Conservation (phyloP, 306 rosid genomes). For the Notholithocarpus densiflorus region DNA sequence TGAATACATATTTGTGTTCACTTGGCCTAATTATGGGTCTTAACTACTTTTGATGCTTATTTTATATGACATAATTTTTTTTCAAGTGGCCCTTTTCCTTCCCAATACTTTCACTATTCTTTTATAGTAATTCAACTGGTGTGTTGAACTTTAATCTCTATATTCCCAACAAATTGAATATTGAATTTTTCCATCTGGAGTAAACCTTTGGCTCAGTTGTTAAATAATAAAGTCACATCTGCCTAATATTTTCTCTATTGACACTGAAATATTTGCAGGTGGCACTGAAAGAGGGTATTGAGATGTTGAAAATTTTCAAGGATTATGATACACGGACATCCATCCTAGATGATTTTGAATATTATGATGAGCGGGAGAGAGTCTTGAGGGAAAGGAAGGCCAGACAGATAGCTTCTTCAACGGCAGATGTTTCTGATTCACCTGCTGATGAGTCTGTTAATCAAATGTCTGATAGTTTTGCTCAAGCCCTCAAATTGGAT, state of each 20-base stretch:
- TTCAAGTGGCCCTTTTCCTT: not conserved
- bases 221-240: not conserved
- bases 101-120: not conserved
- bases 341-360: slow-evolving; percentile 50
- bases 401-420: slow-evolving; percentile 36
- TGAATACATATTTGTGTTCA: not conserved
- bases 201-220: not conserved
- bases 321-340: slow-evolving; percentile 45
- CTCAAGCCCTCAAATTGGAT: slow-evolving; percentile 25
- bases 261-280: slow-evolving; percentile 37
- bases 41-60: not conserved
- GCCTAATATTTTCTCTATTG: slow-evolving; percentile 16
- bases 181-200: not conserved
- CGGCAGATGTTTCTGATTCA: slow-evolving; percentile 28
- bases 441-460: slow-evolving; percentile 20
- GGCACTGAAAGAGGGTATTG: slow-evolving; percentile 45
- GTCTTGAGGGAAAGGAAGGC: slow-evolving; percentile 46
- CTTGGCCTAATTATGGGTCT: not conserved
- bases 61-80: not conserved
- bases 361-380: slow-evolving; percentile 53
- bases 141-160: not conserved
- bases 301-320: slow-evolving; percentile 53
- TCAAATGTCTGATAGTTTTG: slow-evolving; percentile 28
- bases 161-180: not conserved
- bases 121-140: not conserved